Percentiles rank a stretch among this genome's conserved stretches.
phyloP scores from a whole-genome alignment of 1,284 basidiomycete species.

The Ganoderma multipileum region DNA sequence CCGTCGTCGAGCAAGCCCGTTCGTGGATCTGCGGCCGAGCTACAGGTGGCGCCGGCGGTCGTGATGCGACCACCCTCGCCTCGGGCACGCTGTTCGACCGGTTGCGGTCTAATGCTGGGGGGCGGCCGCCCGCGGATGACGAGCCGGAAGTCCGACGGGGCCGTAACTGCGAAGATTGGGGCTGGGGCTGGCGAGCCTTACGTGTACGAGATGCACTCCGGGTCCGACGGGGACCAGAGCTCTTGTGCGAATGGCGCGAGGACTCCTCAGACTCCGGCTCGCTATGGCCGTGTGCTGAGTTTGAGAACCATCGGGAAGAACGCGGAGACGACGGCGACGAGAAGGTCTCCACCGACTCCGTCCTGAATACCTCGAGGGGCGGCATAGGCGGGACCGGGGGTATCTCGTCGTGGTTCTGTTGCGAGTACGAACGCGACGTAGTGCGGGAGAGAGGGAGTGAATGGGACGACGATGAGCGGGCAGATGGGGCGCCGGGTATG shows the following conservation, averaged over 20 bases:
- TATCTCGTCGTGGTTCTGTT: not conserved
- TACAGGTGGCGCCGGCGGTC: not conserved
- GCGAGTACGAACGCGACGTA: conserved; percentile 4
- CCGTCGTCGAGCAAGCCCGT: conserved; percentile 29
- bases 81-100: conserved; percentile 22
- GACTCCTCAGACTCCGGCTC: conserved; percentile 9
- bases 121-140: not conserved
- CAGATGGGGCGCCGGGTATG: conserved; percentile 2
- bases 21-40: conserved; percentile 11
- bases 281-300: conserved; percentile 1
- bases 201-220: conserved; percentile 17
- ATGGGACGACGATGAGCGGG: conserved; percentile 11
- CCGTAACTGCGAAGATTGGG: not conserved
- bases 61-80: not conserved
- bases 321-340: conserved; percentile 16
- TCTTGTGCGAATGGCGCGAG: conserved; percentile 2
- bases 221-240: conserved; percentile 9
- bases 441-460: conserved; percentile 9
- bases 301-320: conserved; percentile 2
- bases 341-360: conserved; percentile 18
- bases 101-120: not conserved
- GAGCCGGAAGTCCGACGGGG: not conserved
- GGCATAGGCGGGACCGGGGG: conserved; percentile 8
- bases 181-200: conserved; percentile 13
- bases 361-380: conserved; percentile 11